Base-by-base conservation (phyloP, 2,329 filamentous ascomycete species). In the Knufia petricola region DNA sequence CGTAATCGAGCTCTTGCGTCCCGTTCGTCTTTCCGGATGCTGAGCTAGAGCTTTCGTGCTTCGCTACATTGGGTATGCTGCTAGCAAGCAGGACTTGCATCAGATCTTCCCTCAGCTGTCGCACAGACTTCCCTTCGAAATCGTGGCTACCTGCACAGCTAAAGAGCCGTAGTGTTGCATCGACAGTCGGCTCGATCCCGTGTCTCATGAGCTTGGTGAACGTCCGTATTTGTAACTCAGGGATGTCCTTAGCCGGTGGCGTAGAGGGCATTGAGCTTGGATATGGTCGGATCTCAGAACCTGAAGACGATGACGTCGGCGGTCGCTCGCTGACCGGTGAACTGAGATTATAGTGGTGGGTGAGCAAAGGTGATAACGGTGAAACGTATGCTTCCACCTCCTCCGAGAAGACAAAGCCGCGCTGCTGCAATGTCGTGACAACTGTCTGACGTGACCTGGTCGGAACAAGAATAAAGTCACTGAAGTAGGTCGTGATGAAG, bases 401-500 rank as follows among this genome's bases (percentile, higher is more conserved):
- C 54, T 84, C 81, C 54, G 87, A 84, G 58, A 95, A 89, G 58
- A 84, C 81, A 61, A 95, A 95, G 1, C 88, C 88, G 40, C 84
- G 79, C 15, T 81, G 78, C 51, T 90, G 75, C 3, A 96, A 73
- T 0, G 87, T 84, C 50, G 81, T 74, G 28, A 87, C 79, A 41
- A 96, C 89, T 32, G 81, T 82, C 21, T 77, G 70, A 44, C 84
- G 81, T 60, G 84, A 81, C 61, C 82, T 85, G 46, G 75, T 75
- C 0, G 92, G 89, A 1, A 95, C 87, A 30, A 96, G 76, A 59
- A 98, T 94, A 67, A 95, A 96, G 69, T 98, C 90, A 28, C 86
- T 92, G 68, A 94, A 96, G 68, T 96, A 98, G 26, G 88, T 95
- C 2, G 90, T 95, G 64, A 95, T 94, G 75, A 96, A 96, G 73